phyloP scores from a whole-genome alignment of 129 eudicot species.

The Centaurea solstitialis region DNA sequence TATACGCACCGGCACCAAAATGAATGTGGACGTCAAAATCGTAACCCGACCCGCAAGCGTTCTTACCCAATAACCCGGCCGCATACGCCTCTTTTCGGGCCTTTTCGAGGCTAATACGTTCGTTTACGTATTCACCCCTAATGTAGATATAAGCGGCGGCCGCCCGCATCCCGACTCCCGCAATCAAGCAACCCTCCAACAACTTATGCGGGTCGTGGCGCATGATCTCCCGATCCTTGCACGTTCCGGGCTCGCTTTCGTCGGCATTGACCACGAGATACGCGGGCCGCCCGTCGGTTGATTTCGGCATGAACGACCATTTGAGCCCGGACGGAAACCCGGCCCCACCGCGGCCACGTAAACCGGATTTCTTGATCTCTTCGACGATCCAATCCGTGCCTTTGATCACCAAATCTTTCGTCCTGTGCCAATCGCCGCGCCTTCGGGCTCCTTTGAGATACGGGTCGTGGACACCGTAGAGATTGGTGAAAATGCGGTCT shows the following conservation, averaged over 20 bases:
- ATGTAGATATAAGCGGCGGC: conserved; percentile 81
- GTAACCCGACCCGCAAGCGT: conserved; percentile 87
- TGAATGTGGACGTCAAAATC: conserved; percentile 88
- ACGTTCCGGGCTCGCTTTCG: conserved; percentile 94
- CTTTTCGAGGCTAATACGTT: conserved; percentile 61
- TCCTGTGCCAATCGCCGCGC: conserved; percentile 90
- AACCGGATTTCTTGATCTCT: conserved; percentile 88
- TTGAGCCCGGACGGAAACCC: conserved; percentile 93
- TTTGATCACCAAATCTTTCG: conserved; percentile 77
- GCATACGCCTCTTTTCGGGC: conserved; percentile 79
- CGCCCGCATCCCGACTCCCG: conserved; percentile 90
- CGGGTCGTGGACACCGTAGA: conserved; percentile 78
- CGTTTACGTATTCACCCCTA: conserved; percentile 88
- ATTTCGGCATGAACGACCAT: conserved; percentile 95
- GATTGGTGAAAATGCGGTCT: conserved; percentile 84
- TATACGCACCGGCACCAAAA: conserved; percentile 90
- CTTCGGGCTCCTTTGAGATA: conserved; percentile 88
- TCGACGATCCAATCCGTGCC: conserved; percentile 89
- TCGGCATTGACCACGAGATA: conserved; percentile 92
- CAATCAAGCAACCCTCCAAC: conserved; percentile 81
- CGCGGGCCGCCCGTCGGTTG: conserved; percentile 77
- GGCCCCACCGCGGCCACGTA: conserved; percentile 96
- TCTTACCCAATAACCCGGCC: conserved; percentile 74
- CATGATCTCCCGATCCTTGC: conserved; percentile 87
- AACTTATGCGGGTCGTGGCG: conserved; percentile 89